Conservation (phyloP, 75 land plant genomes). For the Cunninghamia lanceolata region DNA sequence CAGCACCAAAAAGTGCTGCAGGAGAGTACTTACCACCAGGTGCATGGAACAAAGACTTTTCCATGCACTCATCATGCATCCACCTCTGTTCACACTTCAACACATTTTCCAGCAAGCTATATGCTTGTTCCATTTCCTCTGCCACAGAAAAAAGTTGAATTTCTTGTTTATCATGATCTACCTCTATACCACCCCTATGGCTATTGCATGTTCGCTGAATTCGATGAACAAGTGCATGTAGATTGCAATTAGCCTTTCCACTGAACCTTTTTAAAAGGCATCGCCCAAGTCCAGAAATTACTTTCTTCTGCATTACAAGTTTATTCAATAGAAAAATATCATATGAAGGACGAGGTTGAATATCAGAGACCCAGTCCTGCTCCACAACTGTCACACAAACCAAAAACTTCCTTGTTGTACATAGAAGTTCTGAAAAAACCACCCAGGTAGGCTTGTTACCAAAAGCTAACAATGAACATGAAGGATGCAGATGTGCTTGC, state of each 20-base stretch:
- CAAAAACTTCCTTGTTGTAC: constrained; percentile 51
- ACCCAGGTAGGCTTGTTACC: constrained; percentile 68
- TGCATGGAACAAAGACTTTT: constrained; percentile 54
- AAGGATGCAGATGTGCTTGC: constrained; percentile 66
- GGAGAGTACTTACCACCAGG: constrained; percentile 31
- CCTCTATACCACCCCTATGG: constrained; percentile 45
- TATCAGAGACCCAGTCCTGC: constrained; percentile 29
- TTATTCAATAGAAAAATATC: constrained; percentile 33
- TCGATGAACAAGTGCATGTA: constrained; percentile 27
- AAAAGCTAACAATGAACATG: constrained; percentile 58
- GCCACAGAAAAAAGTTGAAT: constrained; percentile 44
- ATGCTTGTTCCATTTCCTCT: constrained; percentile 34
- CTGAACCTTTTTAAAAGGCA: constrained; percentile 48
- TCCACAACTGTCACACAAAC: constrained; percentile 72
- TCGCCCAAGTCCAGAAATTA: constrained; percentile 40
- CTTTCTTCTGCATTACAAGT: constrained; percentile 31
- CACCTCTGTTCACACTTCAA: constrained; percentile 44
- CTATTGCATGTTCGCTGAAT: constrained; percentile 29
- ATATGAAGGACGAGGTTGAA: constrained; percentile 43
- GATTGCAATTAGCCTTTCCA: constrained; percentile 50
- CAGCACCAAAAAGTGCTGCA: constrained; percentile 69
- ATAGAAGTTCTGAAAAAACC: constrained; percentile 67
- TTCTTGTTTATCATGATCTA: constrained; percentile 41
- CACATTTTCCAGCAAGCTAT: constrained; percentile 22
- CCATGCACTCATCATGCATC: constrained; percentile 57